Conservation (phyloP, 306 rosid genomes). For the Glycine latifolia region DNA sequence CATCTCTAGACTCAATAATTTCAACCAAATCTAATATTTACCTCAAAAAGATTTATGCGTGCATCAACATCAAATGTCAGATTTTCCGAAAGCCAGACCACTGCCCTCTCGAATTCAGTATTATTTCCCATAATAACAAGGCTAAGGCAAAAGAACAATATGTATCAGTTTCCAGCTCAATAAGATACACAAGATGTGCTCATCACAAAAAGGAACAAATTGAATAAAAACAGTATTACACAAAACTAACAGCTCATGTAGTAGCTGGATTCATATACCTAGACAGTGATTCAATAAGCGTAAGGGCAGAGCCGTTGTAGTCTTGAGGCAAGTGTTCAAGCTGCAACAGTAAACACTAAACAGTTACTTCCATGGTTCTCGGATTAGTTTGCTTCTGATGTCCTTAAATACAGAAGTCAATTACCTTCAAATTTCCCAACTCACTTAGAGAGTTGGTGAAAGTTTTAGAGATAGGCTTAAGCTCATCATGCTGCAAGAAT, state of each 20-base stretch:
- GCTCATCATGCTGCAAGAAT: constrained; percentile 88
- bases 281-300: constrained; percentile 91
- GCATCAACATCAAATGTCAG: constrained; percentile 83
- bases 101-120: constrained; percentile 87
- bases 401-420: constrained; percentile 18
- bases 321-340: constrained; percentile 84
- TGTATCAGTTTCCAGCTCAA: constrained; percentile 40
- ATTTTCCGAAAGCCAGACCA: constrained; percentile 90
- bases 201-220: constrained; percentile 25
- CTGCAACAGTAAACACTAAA: constrained; percentile 59
- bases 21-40: constrained; percentile 45
- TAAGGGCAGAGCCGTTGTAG: constrained; percentile 90
- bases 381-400: constrained; percentile 23
- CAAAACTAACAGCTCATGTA: constrained; percentile 29
- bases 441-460: constrained; percentile 90
- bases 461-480: constrained; percentile 86
- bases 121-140: constrained; percentile 87
- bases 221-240: constrained; percentile 29
- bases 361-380: constrained; percentile 43
- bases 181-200: not conserved
- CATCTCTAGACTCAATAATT: constrained; percentile 36
- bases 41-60: constrained; percentile 97
- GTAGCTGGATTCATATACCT: constrained; percentile 60
- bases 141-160: constrained; percentile 53
- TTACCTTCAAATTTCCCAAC: constrained; percentile 92